Conservation (phyloP, 2,329 filamentous ascomycete genomes). For the Elsinoe perseae region DNA sequence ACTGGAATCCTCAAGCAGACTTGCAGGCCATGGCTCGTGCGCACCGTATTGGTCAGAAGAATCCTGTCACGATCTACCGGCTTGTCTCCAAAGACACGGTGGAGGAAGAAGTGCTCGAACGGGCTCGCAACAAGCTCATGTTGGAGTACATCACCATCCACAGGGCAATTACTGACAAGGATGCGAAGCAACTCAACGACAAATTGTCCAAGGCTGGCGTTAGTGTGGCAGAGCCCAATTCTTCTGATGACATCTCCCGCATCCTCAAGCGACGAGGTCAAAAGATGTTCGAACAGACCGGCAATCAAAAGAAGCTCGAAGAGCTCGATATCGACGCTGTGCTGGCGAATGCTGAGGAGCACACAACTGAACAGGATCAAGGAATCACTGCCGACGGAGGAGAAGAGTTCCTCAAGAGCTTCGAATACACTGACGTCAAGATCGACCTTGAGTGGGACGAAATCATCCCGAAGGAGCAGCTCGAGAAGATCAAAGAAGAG, state of each 20-base stretch:
- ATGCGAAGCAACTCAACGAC: conserved; percentile 71
- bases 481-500: conserved; percentile 81
- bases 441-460: conserved; percentile 96
- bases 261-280: conserved; percentile 97
- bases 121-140: conserved; percentile 93
- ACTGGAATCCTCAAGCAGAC: conserved; percentile 98
- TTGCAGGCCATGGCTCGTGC: conserved; percentile 97
- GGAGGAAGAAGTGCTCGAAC: conserved; percentile 93
- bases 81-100: conserved; percentile 97
- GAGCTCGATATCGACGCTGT: conserved; percentile 97
- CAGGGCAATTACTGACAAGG: conserved; percentile 91
- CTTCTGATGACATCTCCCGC: conserved; percentile 88
- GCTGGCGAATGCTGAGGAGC: conserved; percentile 91
- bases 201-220: conserved; percentile 61
- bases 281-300: conserved; percentile 96
- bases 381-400: conserved; percentile 92
- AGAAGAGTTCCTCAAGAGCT: conserved; percentile 84
- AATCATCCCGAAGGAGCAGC: conserved; percentile 89
- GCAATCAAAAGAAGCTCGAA: conserved; percentile 92
- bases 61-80: conserved; percentile 90
- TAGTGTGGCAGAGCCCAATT: conserved; percentile 66
- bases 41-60: conserved; percentile 94
- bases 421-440: conserved; percentile 95
- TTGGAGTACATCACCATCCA: conserved; percentile 97
- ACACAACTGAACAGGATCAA: conserved; percentile 90